Evolutionary conservation across 768 basidiomycete species (phyloP).

Genomic region (Suillus ampliporus): DNA sequence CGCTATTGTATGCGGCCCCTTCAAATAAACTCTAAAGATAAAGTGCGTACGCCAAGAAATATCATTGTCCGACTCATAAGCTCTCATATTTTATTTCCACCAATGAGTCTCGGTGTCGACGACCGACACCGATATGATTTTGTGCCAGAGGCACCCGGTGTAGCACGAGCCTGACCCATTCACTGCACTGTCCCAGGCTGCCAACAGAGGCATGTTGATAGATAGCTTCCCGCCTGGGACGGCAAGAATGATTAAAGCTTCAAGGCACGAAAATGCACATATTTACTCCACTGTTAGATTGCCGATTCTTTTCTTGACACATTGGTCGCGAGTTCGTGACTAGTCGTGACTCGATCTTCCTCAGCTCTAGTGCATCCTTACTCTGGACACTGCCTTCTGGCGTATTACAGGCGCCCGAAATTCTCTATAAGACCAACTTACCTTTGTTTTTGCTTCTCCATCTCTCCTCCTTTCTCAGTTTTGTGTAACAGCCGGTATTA

Average conservation of each 20-base stretch:
- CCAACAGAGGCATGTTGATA: too few species aligned
- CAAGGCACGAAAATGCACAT: neutral
- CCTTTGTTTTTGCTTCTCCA: neutral
- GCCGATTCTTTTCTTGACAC: neutral
- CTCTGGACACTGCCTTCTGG: neutral
- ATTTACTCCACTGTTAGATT: neutral
- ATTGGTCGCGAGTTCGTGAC: neutral
- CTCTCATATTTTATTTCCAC: too few species aligned
- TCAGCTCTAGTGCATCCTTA: neutral
- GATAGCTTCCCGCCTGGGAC: neutral
- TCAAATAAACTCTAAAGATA: neutral
- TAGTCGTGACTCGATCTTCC: too few species aligned
- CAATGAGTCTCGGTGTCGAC: neutral
- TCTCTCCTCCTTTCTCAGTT: neutral
- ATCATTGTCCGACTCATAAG: neutral
- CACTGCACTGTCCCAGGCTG: neutral
- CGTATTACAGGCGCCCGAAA: neutral
- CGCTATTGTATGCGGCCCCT: neutral
- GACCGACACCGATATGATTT: neutral
- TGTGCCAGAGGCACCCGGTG: neutral
- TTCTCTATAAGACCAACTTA: neutral
- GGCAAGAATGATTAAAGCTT: neutral
- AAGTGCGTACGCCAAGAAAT: neutral
- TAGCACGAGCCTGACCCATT: neutral
- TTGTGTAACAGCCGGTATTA: neutral